Evolutionary conservation across 1,139 yeast genomes (phyloP).

Genomic region (Geotrichum citri-aurantii): DNA sequence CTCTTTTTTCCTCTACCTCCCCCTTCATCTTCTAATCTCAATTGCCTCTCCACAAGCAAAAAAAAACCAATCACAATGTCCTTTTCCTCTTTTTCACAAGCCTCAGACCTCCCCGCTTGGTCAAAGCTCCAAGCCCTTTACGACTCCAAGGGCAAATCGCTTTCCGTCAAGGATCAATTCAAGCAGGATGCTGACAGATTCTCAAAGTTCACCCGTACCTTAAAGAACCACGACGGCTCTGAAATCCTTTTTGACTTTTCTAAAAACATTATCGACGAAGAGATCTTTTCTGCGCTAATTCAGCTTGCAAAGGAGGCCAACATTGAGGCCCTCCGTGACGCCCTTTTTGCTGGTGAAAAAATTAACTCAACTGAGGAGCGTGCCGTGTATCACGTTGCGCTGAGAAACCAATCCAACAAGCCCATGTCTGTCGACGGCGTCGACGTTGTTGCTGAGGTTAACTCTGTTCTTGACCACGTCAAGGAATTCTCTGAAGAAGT

Average conservation of each 20-base stretch:
- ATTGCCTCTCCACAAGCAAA: background rate
- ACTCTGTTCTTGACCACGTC: conserved; percentile 87
- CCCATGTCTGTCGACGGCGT: conserved; percentile 83
- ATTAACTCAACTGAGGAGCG: conserved; percentile 94
- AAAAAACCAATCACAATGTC: conserved; percentile 24
- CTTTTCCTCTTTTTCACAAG: conserved; percentile 52
- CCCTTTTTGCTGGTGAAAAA: conserved; percentile 86
- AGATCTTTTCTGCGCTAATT: conserved; percentile 59
- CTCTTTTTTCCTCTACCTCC: background rate
- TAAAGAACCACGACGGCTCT: conserved; percentile 78
- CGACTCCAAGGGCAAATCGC: conserved; percentile 58
- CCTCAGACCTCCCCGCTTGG: conserved; percentile 83
- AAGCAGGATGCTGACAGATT: conserved; percentile 67
- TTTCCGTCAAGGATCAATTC: conserved; percentile 75
- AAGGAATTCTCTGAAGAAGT: conserved; percentile 85
- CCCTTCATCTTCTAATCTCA: background rate
- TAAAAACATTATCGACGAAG: conserved; percentile 86
- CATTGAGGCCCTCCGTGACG: conserved; percentile 81
- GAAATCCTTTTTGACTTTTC: conserved; percentile 90
- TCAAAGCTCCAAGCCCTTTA: conserved; percentile 64
- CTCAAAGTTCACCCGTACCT: conserved; percentile 67
- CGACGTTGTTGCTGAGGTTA: conserved; percentile 86
- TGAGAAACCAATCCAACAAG: conserved; percentile 83
- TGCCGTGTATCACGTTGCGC: conserved; percentile 94
- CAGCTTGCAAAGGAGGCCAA: conserved; percentile 86